Base-by-base conservation (phyloP, 495 filamentous ascomycete genomes). In the Astrocystis sublimbata region DNA sequence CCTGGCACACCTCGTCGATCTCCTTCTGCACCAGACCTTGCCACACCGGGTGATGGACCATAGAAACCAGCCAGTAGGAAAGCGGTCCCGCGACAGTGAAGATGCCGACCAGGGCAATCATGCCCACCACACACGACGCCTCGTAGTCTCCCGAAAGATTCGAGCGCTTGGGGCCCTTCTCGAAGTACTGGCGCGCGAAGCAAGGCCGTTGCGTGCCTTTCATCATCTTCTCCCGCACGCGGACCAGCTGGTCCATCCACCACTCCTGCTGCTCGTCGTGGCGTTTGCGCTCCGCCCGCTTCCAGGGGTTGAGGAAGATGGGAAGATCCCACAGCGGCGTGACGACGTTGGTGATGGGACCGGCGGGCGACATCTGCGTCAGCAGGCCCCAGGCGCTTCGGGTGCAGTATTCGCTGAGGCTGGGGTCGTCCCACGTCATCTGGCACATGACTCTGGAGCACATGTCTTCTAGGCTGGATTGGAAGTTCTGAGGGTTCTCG, bases 1-100 rank as follows among this genome's bases (percentile, higher is more conserved):
- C 69, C 40, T 63, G 73, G 57, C 82, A 85, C 24, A 78, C 77
- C 6, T 77, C 68, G 63, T 86, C 84, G 35, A 86, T 65, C 64
- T 86, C 84, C 42, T 78, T 71, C 60, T 85, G 83, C 9, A 78
- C 74, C 0, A 67, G 66, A 2, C 60, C 67, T 53, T 78, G 76
- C 76, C 76, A 78, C 38, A 70, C 66, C 2, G 73, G 75, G 45
- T 77, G 69, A 53, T 78, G 70, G 33, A 77, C 65, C 76, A 78
- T 78, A 0, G 69, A 51, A 5, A 78, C 73, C 1, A 78, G 60
- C 70, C 71, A 78, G 65, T 77, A 78, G 24, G 71, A 75, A 9
- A 78, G 57, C 8, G 76, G 76, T 0, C 76, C 76, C 4, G 73
- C 75, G 7, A 78, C 69, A 1, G 76, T 78, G n/a, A 78, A 77